Base-by-base conservation (phyloP, 2,329 filamentous ascomycete genomes). In the Fusarium sp. region DNA sequence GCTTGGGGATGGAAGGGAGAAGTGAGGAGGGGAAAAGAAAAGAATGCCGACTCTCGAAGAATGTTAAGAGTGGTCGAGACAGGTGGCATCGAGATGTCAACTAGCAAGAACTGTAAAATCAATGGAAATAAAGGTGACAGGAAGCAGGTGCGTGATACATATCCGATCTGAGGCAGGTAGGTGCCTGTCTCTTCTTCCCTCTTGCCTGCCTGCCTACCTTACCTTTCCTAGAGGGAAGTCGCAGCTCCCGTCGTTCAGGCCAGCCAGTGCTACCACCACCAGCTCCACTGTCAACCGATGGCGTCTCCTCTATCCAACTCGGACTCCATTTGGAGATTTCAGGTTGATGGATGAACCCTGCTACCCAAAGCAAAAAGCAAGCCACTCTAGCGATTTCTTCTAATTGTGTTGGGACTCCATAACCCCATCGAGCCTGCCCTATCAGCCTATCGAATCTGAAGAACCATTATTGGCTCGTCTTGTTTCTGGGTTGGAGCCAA, bases 291-390 rank as follows among this genome's bases (percentile, higher is more conserved):
- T 55, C 66, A 50, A 55, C 45, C 27, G 41, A 58, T 47, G 46
- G 57, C 32, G 49, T 68, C 66, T 69, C 68, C 61, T 69, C 65
- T 59, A 55, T 64, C 27, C 45, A 51, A 46, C 45, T 41, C 27
- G 32, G 51, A 50, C 53, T 47, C 54, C 55, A 53, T 51, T 30
- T 30, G 50, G 47, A 58, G 59, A 70, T 63, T 66, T 66, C 63
- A 66, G 61, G 63, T 50, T 28, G 59, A 59, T 30, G 37, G 49
- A 45, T 55, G 50, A 70, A 72, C 72, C 72, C 68, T 74, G 70
- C 63, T 71, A 65, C 42, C 69, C 59, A 65, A 67, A 69, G 56
- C 55, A 55, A 51, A 59, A 63, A 41, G 61, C 64, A 74, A 74
- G 70, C 69, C 70, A 73, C 70, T 58, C 57, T 55, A 63, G 55